Percentiles rank a stretch among this genome's conserved stretches.
Conservation (phyloP, 225 moss, liverwort and hornwort species). For the Marchantia polymorpha region DNA sequence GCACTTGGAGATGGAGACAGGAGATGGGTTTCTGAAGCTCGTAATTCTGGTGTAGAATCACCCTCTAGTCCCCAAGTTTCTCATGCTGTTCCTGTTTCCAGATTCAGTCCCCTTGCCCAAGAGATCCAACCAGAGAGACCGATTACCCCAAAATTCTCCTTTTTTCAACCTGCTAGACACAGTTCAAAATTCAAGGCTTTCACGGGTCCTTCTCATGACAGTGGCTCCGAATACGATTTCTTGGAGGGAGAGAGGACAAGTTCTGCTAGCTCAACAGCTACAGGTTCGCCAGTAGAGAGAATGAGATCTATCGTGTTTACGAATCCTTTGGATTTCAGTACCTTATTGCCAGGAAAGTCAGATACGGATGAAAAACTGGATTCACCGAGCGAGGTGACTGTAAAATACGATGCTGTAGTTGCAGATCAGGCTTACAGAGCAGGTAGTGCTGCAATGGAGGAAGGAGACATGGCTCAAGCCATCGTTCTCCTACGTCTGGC, state of each 20-base stretch:
- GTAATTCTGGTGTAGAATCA: background rate
- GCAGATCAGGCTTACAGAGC: conserved; percentile 36
- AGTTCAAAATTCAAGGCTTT: background rate
- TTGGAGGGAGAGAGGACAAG: conserved; percentile 11
- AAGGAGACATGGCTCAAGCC: conserved; percentile 30
- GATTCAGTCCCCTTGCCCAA: conserved; percentile 9
- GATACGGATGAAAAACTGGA: conserved; percentile 13
- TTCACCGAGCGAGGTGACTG: background rate
- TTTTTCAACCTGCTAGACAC: conserved; percentile 16
- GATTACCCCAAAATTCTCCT: background rate
- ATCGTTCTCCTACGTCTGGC: conserved; percentile 29
- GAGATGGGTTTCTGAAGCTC: background rate
- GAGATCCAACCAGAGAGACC: conserved; percentile 6
- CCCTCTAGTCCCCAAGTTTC: background rate
- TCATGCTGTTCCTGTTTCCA: background rate
- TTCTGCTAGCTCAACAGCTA: conserved; percentile 13
- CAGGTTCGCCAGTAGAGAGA: conserved; percentile 11
- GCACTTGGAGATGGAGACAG: background rate
- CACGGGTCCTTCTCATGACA: background rate
- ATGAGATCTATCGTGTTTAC: conserved; percentile 6
- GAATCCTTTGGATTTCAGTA: conserved; percentile 7
- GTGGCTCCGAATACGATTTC: conserved; percentile 10
- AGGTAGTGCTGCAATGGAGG: conserved; percentile 33
- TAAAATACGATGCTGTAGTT: conserved; percentile 19
- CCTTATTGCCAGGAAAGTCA: background rate